Base-by-base conservation (phyloP, 768 basidiomycete genomes). In the Lyophyllum semitale region DNA sequence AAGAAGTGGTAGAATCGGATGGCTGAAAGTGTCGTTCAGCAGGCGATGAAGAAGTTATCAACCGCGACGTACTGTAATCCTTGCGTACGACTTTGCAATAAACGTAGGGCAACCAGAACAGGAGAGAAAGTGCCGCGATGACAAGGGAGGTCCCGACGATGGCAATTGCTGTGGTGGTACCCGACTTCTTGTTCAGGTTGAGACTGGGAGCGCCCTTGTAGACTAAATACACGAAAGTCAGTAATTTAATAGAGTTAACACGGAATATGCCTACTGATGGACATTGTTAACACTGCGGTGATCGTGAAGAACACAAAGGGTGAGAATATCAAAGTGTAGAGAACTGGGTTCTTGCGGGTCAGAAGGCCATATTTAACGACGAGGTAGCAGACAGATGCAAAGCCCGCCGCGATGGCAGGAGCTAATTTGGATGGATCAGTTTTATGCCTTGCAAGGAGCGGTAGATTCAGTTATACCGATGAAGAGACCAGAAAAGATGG, bases 61-160 rank as follows among this genome's bases (percentile, higher is more conserved):
- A 30, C 26, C 22, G 42, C 23, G 23, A 60, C 64, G 22, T 54
- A 67, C 64, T 67, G 57, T 69, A 67, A 38, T 69, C 68, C 41
- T 65, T 67, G 43, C 65, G 60, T 5, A 69, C 53, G 23, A 65
- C 64, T 50, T 62, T 67, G 51, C 57, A 57, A 40, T 67, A 65
- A 12, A 69, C 68, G 40, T 61, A 69, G 8, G 68, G 68, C 17
- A 69, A 56, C 68, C 68, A 69, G 60, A 69, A 69, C 23, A 67
- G 20, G 11, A 62, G 26, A 1, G 68, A 66, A 15, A 69, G 59
- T 1, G 58, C 55, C 4, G 62, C 58, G 17, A 67, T 51, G 35
- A 67, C 66, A 8, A 66, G 25, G 23, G 59, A 50, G 27, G 63
- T 57, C 17, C 63, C 61, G 23, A 67, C 53, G 27, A 69, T 61